Base-by-base conservation (phyloP, 1,139 yeast species). In the Kazachstania sp. region DNA sequence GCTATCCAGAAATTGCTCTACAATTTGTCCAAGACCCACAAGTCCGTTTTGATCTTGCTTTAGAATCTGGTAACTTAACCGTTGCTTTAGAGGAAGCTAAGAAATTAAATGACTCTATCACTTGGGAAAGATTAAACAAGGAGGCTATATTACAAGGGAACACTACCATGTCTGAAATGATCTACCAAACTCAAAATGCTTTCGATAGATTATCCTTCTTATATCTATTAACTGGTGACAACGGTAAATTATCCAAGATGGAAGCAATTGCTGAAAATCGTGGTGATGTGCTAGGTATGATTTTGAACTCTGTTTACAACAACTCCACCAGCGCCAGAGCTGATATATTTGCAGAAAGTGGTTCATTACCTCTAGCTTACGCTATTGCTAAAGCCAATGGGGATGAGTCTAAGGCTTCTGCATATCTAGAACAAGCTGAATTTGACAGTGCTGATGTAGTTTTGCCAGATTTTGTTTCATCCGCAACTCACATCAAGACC, bases 21-120 rank as follows among this genome's bases (percentile, higher is more conserved):
- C 97, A 92, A 66, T 94, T 94, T 65, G 98, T 94, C 50, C 84
- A 87, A 68, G 98, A 94, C 66, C 86, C 97, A 6, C 96, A 90
- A 66, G 87, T 97, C 32, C 79, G 96, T 68, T 92, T 94, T 63
- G 98, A 92, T 58, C 75, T 94, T 59, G 97, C 98, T 29, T 74
- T 92, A 54, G 97, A 92, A 70, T 86, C 95, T 63, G 92, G 95
- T 55, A 86, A 92, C 65, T 73, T 94, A 55, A 77, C 74, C 26
- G 86, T 86, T 55, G 98, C 98, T n/a, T 72, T 86, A 45, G 83
- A 78, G 52, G 95, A 90, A 70, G 98, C 98, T 39, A 80, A 80
- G 60, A 79, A 78, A 51, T 74, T 94, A 59, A 79, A 86, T 61
- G 77, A 77, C 53, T 71, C 78, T 20, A 71, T 73, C 38, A 78